Conservation (phyloP, 1,284 basidiomycete genomes). For the Fistulinella staudtii region DNA sequence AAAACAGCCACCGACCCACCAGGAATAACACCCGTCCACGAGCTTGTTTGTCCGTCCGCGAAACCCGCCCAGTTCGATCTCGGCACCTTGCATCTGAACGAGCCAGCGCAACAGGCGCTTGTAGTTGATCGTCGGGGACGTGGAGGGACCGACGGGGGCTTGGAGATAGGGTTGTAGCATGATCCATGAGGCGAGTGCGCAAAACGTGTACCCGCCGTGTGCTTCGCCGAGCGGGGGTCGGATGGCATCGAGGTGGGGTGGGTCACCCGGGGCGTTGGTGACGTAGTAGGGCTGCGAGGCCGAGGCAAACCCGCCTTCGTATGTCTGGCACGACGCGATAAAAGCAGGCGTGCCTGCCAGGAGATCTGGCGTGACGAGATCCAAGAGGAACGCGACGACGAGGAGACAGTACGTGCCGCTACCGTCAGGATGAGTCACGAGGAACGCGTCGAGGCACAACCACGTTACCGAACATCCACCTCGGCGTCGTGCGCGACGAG, state of each 20-base stretch:
- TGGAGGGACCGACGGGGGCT: neutral
- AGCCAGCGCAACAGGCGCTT: slow-evolving; percentile 77
- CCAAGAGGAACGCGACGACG: slow-evolving; percentile 64
- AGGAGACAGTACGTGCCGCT: slow-evolving; percentile 79
- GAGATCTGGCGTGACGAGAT: slow-evolving; percentile 87
- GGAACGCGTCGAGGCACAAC: too few relatives aligned
- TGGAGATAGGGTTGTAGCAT: slow-evolving; percentile 61
- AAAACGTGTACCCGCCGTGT: slow-evolving; percentile 97
- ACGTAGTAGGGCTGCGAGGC: slow-evolving; percentile 69
- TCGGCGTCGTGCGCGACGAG: slow-evolving; percentile 86
- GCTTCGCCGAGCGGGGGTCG: slow-evolving; percentile 84
- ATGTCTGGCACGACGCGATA: slow-evolving; percentile 87
- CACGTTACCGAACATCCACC: slow-evolving; percentile 69
- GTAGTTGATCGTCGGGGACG: slow-evolving; percentile 51
- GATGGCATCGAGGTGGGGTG: slow-evolving; percentile 34
- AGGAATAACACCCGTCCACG: slow-evolving; percentile 97
- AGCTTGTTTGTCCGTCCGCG: slow-evolving; percentile 94
- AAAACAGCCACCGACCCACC: slow-evolving; percentile 97
- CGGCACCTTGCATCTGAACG: slow-evolving; percentile 80
- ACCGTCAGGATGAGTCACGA: neutral
- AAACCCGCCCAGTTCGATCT: slow-evolving; percentile 89
- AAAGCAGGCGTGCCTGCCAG: slow-evolving; percentile 63
- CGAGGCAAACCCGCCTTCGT: slow-evolving; percentile 94
- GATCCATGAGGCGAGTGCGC: slow-evolving; percentile 83
- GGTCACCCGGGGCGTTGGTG: slow-evolving; percentile 5